phyloP scores from a whole-genome alignment of 1,284 basidiomycete genomes.

The Naganishia cerealis region DNA sequence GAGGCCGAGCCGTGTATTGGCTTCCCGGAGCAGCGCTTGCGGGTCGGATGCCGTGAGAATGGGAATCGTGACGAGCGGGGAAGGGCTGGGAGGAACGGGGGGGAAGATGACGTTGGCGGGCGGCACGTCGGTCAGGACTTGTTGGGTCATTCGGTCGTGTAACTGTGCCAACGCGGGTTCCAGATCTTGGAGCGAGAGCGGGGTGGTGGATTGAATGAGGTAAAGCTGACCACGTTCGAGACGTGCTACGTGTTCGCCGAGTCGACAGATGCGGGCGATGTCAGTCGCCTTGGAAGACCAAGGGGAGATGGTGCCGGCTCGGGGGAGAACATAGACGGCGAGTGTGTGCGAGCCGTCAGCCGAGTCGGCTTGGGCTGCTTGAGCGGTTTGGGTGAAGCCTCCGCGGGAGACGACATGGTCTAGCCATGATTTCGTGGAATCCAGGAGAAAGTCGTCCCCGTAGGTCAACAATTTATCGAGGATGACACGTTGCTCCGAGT shows the following conservation, averaged over 20 bases:
- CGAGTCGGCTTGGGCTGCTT: slow-evolving; percentile 50
- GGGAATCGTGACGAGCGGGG: slow-evolving; percentile 69
- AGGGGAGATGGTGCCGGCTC: slow-evolving; percentile 77
- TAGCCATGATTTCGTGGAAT: slow-evolving; percentile 46
- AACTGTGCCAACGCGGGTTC: slow-evolving; percentile 66
- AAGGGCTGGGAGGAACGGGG: slow-evolving; percentile 62
- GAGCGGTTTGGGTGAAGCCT: slow-evolving; percentile 57
- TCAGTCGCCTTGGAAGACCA: slow-evolving; percentile 99
- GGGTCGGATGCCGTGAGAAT: slow-evolving; percentile 60
- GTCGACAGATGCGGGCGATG: slow-evolving; percentile 82
- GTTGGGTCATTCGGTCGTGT: slow-evolving; percentile 96
- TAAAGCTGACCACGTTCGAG: slow-evolving; percentile 82
- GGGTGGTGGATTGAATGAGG: slow-evolving; percentile 62
- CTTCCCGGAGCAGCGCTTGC: slow-evolving; percentile 63
- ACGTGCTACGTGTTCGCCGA: slow-evolving; percentile 69
- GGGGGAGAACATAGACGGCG: slow-evolving; percentile 72
- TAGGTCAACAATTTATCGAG: slow-evolving; percentile 80
- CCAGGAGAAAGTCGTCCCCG: slow-evolving; percentile 66
- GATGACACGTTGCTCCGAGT: slow-evolving; percentile 60
- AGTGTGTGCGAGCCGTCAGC: slow-evolving; percentile 50
- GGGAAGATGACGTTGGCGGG: slow-evolving; percentile 67
- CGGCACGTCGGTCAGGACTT: slow-evolving; percentile 64
- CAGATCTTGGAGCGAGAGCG: slow-evolving; percentile 50
- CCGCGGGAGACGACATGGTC: slow-evolving; percentile 44
- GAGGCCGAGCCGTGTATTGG: slow-evolving; percentile 83